Percentiles rank a stretch among this genome's conserved stretches.
phyloP scores from a whole-genome alignment of 108 stramenopile genomes.

The Skeletonema costatum region DNA sequence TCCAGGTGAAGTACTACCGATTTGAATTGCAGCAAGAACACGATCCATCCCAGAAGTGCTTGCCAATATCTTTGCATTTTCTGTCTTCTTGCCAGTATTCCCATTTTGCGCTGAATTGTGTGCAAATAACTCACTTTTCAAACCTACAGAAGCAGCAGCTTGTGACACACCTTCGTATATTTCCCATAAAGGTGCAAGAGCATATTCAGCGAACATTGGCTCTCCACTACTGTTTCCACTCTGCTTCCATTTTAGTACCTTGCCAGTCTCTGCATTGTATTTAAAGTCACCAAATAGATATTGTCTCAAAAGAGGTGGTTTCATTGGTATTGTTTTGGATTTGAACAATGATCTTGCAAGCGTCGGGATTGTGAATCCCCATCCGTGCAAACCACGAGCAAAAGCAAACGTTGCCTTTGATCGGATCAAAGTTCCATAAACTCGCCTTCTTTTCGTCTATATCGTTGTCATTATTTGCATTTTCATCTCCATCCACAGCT shows the following conservation, averaged over 20 bases:
- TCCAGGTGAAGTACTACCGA: conserved; percentile 50
- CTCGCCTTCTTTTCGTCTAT: conserved; percentile 48
- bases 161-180: conserved; percentile 72
- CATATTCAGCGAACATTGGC: conserved; percentile 83
- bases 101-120: conserved; percentile 26
- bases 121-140: conserved; percentile 57
- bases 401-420: too few species aligned
- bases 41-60: conserved; percentile 77
- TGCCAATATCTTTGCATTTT: conserved; percentile 61
- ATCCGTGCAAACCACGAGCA: conserved; percentile 93
- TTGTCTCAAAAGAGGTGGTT: conserved; percentile 73
- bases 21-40: conserved; percentile 55
- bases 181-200: conserved; percentile 76
- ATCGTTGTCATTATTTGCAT: not conserved
- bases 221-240: conserved; percentile 20
- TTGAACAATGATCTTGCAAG: conserved; percentile 79
- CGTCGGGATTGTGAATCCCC: conserved; percentile 91
- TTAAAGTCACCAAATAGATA: conserved; percentile 83
- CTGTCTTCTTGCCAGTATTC: conserved; percentile 18
- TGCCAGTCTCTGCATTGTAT: conserved; percentile 50
- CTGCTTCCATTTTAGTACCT: conserved; percentile 83
- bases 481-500: conserved; percentile 1
- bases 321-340: conserved; percentile 65
- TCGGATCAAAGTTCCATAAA: conserved; percentile 94
- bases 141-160: conserved; percentile 55